Evolutionary conservation across 2,329 filamentous ascomycete genomes (phyloP).

Genomic region (Ceratocystis lukuohia): DNA sequence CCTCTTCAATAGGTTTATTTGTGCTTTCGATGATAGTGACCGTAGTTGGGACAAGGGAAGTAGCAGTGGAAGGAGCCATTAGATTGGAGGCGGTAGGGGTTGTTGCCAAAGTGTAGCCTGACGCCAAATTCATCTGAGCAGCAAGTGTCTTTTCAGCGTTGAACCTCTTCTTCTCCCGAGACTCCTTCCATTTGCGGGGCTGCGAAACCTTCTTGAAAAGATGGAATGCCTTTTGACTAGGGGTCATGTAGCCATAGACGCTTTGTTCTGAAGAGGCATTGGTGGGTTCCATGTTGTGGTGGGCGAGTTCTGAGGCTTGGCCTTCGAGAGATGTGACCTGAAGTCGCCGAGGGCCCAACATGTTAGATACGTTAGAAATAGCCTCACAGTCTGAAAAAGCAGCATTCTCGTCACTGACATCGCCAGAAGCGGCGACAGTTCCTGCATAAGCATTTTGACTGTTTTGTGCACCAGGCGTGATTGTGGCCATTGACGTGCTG

Average conservation of each 20-base stretch:
- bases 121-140: slow-evolving; percentile 15
- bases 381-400: background rate
- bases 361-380: slow-evolving; percentile 4
- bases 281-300: slow-evolving; percentile 18
- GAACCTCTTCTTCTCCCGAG: slow-evolving; percentile 16
- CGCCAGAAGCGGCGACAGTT: background rate
- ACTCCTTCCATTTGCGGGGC: slow-evolving; percentile 16
- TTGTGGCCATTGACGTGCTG: background rate
- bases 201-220: slow-evolving; percentile 18
- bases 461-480: background rate
- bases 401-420: background rate
- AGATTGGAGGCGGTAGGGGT: background rate
- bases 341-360: slow-evolving; percentile 7
- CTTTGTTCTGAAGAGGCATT: slow-evolving; percentile 17
- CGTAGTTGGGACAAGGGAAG: slow-evolving; percentile 8
- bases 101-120: slow-evolving; percentile 3
- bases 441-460: background rate
- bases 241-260: slow-evolving; percentile 19
- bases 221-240: slow-evolving; percentile 18
- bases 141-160: slow-evolving; percentile 12
- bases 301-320: slow-evolving; percentile 16
- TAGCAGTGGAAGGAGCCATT: background rate
- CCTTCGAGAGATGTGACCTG: slow-evolving; percentile 16
- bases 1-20: background rate
- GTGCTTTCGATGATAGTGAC: slow-evolving; percentile 14